A percentile compares a stretch with the other conserved stretches of the same genome.
These are phyloP conservation scores for Dactylellina cionopaga DNA, from an alignment of 2,329 filamentous ascomycete genomes.

Conservation along the genomic window DNA sequence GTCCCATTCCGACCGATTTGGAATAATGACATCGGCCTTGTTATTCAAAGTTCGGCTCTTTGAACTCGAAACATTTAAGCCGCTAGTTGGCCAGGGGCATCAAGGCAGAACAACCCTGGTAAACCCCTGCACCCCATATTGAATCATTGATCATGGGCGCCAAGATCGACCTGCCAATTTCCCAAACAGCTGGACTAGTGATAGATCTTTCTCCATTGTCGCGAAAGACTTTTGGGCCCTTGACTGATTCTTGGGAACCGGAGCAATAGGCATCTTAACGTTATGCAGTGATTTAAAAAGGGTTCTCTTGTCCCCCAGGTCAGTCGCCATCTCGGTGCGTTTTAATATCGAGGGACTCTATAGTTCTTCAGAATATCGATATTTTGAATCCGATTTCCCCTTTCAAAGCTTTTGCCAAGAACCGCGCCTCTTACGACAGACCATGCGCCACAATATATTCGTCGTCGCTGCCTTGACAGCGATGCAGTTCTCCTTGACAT, in stretches of 20 bases:
- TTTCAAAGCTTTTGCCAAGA: slow-evolving; percentile 6
- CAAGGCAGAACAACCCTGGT: slow-evolving; percentile 25
- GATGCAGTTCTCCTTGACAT: slow-evolving; percentile 18
- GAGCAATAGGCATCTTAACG: slow-evolving; percentile 26
- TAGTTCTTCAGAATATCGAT: slow-evolving; percentile 13
- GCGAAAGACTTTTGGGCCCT: background rate
- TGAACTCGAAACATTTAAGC: slow-evolving; percentile 26
- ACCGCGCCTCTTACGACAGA: background rate
- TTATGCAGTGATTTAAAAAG: slow-evolving; percentile 44
- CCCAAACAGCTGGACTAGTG: slow-evolving; percentile 11
- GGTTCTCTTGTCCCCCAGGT: background rate
- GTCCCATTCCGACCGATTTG: background rate
- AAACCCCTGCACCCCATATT: background rate
- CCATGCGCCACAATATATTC: slow-evolving; percentile 26
- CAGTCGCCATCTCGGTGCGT: slow-evolving; percentile 2
- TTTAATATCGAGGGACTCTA: too few relatives aligned
- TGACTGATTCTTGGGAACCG: background rate
- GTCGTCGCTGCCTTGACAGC: slow-evolving; percentile 33
- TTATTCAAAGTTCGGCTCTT: slow-evolving; percentile 5
- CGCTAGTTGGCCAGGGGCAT: slow-evolving; percentile 12
- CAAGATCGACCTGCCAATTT: slow-evolving; percentile 46
- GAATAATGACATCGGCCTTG: background rate
- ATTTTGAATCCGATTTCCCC: background rate
- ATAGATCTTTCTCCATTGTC: slow-evolving; percentile 14
- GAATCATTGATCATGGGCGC: slow-evolving; percentile 21